Conservation (phyloP, 2,329 filamentous ascomycete species). For the Sporothrix brasiliensis region DNA sequence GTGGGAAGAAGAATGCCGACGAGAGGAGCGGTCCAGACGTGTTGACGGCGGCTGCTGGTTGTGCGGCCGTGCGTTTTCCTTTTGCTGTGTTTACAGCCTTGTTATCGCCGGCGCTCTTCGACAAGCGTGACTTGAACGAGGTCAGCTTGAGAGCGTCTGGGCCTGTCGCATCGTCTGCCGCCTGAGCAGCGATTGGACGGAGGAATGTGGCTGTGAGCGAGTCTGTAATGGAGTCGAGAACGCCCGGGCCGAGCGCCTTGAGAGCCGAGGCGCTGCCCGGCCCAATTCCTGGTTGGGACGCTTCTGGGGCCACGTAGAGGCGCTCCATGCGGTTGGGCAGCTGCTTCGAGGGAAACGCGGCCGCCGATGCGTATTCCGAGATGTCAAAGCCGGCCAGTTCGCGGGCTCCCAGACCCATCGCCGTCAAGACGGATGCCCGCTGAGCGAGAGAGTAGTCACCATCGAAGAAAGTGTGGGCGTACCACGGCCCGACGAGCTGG, state of each 20-base stretch:
- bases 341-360: slow-evolving; percentile 76
- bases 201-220: slow-evolving; percentile 73
- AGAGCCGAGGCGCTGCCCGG: slow-evolving; percentile 45
- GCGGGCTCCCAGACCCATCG: slow-evolving; percentile 77
- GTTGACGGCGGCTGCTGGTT: slow-evolving; percentile 65
- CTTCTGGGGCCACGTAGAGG: slow-evolving; percentile 58
- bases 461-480: slow-evolving; percentile 81
- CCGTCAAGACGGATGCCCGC: slow-evolving; percentile 77
- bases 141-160: slow-evolving; percentile 85
- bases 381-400: slow-evolving; percentile 79
- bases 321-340: slow-evolving; percentile 74
- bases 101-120: slow-evolving; percentile 53
- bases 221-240: slow-evolving; percentile 69
- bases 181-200: slow-evolving; percentile 76
- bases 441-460: slow-evolving; percentile 90
- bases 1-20: slow-evolving; percentile 80
- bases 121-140: slow-evolving; percentile 80
- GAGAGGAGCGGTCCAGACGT: slow-evolving; percentile 76
- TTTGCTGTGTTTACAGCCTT: slow-evolving; percentile 36
- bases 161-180: slow-evolving; percentile 77
- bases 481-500: slow-evolving; percentile 77
- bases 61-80: slow-evolving; percentile 51
- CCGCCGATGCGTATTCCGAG: slow-evolving; percentile 53
- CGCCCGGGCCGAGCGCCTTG: slow-evolving; percentile 58
- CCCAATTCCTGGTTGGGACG: slow-evolving; percentile 33